Evolutionary conservation across 345 rosid genomes (phyloP).

Genomic region (Citrus glauca): DNA sequence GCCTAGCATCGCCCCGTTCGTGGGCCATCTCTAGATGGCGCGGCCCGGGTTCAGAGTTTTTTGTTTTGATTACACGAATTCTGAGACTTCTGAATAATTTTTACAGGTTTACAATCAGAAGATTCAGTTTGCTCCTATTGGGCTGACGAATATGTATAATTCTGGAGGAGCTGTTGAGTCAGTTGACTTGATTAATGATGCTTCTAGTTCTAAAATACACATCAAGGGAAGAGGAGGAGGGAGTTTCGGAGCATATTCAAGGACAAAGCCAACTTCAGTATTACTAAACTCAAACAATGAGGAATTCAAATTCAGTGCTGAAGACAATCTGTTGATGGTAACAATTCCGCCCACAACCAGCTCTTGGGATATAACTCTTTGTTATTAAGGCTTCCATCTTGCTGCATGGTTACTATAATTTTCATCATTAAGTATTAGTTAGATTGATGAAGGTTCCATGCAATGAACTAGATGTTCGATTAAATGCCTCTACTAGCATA

Average conservation of each 20-base stretch:
- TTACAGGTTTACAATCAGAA: conserved; percentile 33
- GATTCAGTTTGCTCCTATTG: conserved; percentile 47
- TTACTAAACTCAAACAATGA: conserved; percentile 19
- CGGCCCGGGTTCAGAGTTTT: too few species aligned
- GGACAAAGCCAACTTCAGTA: conserved; percentile 33
- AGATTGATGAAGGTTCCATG: too few species aligned
- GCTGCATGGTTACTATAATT: too few species aligned
- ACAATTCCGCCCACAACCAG: conserved; percentile 20
- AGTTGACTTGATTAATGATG: conserved; percentile 4
- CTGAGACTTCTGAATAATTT: neutral
- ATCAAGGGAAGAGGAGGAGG: conserved; percentile 46
- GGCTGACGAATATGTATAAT: conserved; percentile 49
- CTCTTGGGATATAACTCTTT: conserved; percentile 35
- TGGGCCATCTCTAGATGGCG: too few species aligned
- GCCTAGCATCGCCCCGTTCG: too few species aligned
- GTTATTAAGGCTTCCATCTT: conserved; percentile 16
- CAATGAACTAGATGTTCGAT: too few species aligned
- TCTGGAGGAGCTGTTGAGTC: conserved; percentile 46
- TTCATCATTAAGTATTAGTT: too few species aligned
- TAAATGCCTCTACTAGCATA: too few species aligned
- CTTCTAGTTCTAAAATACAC: conserved; percentile 7
- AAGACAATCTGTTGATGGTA: conserved; percentile 28
- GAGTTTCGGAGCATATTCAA: conserved; percentile 43
- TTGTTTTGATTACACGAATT: neutral
- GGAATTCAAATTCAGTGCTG: conserved; percentile 20